Evolutionary conservation across 2,329 filamentous ascomycete species (phyloP), one percentile per base, ranked within the genome.

Genomic region (Alternaria sp.): DNA sequence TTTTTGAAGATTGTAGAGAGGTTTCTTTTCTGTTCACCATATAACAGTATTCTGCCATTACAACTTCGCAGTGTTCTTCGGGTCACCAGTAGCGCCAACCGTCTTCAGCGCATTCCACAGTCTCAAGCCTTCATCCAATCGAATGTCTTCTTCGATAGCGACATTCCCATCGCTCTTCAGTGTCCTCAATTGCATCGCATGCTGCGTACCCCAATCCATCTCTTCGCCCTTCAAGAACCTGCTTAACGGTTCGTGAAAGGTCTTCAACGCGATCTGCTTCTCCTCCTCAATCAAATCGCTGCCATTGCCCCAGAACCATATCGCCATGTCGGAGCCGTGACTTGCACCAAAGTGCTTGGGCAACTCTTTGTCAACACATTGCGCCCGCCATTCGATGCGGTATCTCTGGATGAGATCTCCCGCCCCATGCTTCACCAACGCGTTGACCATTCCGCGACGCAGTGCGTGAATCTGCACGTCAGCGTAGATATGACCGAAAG

Each of bases 281-380:
- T 88, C 86, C 9, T 72, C 66, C 0, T 72, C 71, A 7, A 73
- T 79, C 55, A 88, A 60, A 1, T 68, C 61, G 5, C 75, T 76
- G 2, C 83, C 83, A 65, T 84, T 81, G 0, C 86, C 86, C 82
- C 83, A 88, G 60, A 87, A 85, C 86, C 86, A 88, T 28, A 88
- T 82, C 6, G 80, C 76, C 69, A 84, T 80, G 64, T 88, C 86
- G 0, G 84, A 84, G 0, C 81, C 81, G 69, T 88, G 86, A 15
- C 85, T 88, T 3, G 85, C 85, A 3, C 84, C 85, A 82, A 84
- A 88, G 44, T 81, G 77, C 1, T 72, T 74, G 1, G 85, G 85
- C 10, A 83, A 69, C 4, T 67, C 66, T 6, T 68, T 65, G 49
- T 84, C 82, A 4, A 83, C 81, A 61, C 83, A 85, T 47, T 81